Evolutionary conservation across 2,329 filamentous ascomycete species (phyloP).

Genomic region (Fusarium albidum): DNA sequence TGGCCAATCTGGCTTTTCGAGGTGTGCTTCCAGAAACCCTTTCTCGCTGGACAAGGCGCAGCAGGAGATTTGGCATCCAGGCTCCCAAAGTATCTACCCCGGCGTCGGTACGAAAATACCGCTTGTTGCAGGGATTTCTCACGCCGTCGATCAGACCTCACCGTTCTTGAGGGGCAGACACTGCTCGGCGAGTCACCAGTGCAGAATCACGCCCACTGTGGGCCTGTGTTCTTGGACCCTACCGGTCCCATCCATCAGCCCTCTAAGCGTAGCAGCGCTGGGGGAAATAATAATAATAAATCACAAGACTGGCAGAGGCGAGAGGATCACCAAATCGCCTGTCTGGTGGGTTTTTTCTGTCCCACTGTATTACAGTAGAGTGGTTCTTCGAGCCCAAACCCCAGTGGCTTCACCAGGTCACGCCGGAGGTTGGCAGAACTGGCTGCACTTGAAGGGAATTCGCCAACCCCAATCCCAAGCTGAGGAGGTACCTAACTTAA

Average conservation of each 20-base stretch:
- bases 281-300: no score
- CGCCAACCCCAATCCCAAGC: conserved; percentile 5
- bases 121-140: conserved; percentile 32
- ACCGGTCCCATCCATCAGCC: conserved; percentile 22
- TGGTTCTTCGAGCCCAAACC: conserved; percentile 30
- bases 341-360: no score
- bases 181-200: conserved; percentile 18
- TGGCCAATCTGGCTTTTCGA: conserved; percentile 26
- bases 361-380: no score
- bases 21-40: conserved; percentile 41
- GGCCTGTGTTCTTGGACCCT: conserved; percentile 23
- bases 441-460: conserved; percentile 14
- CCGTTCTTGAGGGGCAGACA: conserved; percentile 35
- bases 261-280: no score
- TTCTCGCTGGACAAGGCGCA: conserved; percentile 13
- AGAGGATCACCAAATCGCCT: no score
- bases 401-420: conserved; percentile 20
- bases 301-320: no score
- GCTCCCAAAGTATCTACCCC: conserved; percentile 1
- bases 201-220: conserved; percentile 26
- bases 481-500: no score
- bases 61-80: conserved; percentile 19
- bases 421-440: conserved; percentile 8
- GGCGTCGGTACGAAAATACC: conserved; percentile 31
- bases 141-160: conserved; percentile 37